Base-by-base conservation (phyloP, 495 filamentous ascomycete species). In the Recurvomyces mirabilis region DNA sequence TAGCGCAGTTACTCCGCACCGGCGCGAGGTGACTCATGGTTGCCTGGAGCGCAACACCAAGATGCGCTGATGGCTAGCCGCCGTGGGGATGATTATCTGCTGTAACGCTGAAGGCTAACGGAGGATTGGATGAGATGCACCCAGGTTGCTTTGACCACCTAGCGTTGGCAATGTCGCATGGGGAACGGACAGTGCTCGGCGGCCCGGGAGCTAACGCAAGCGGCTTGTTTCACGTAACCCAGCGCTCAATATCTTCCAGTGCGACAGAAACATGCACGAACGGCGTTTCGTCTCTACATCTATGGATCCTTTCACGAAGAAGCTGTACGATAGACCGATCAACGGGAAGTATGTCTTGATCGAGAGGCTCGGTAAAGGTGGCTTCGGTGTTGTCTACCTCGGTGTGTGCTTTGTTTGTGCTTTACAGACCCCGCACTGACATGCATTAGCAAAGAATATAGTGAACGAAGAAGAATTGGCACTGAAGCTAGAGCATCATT, bases 401-500 rank as follows among this genome's bases (percentile, higher is more conserved):
- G 26, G 26, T 29, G n/a, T 29, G 26, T 29, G 7, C 26, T 7
- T n/a, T n/a, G 26, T 29, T 29, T 7, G 26, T n/a, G 26, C 26
- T 7, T 7, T 29, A 7, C n/a, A n/a, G n/a, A n/a, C 26, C 26
- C 26, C 7, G 7, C 7, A 29, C 26, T 29, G n/a, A 29, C 26
- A 7, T 7, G 7, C 26, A 29, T 29, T 7, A 29, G 26, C 26
- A 29, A 29, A 29, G 7, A n/a, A 29, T n/a, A 29, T 29, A 29
- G 26, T 7, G 26, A 7, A 7, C 7, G 20, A 15, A 11, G 9
- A 23, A 23, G 7, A 39, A 15, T 19, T 39, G 13, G 20, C 37
- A 20, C 37, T 39, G 20, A 39, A 39, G 37, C 20, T 39, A 23
- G 37, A 39, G 23, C 20, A 39, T 39, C 13, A 39, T 13, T 39